phyloP scores from a whole-genome alignment of 164 flowering plant genomes.

The Piper longum region DNA sequence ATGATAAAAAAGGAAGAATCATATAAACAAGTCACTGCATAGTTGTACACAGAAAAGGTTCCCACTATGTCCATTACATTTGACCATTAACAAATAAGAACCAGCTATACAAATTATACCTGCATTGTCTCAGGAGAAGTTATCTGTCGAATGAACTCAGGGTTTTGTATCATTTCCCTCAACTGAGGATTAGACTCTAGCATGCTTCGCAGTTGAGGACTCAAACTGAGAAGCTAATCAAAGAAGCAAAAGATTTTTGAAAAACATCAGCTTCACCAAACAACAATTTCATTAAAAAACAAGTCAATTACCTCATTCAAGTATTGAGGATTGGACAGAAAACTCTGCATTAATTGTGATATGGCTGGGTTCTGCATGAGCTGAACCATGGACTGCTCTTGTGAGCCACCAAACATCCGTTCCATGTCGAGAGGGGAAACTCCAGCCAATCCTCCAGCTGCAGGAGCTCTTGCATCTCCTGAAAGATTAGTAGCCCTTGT shows the following conservation, averaged over 20 bases:
- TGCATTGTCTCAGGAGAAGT: slow-evolving; percentile 65
- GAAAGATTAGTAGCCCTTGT: slow-evolving; percentile 32
- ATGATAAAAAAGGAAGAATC: too few relatives aligned
- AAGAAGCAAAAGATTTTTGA: slow-evolving; percentile 1
- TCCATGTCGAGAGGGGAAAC: slow-evolving; percentile 56
- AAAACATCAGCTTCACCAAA: too few relatives aligned
- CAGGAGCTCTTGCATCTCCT: slow-evolving; percentile 44
- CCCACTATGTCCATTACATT: not conserved
- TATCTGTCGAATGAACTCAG: slow-evolving; percentile 52
- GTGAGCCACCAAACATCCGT: slow-evolving; percentile 38
- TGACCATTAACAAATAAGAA: not conserved
- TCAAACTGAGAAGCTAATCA: slow-evolving; percentile 26
- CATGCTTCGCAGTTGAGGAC: slow-evolving; percentile 40
- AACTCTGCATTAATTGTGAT: slow-evolving; percentile 73
- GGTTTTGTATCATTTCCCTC: slow-evolving; percentile 68
- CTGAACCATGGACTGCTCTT: slow-evolving; percentile 53
- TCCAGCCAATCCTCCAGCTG: slow-evolving; percentile 51
- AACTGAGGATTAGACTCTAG: slow-evolving; percentile 40
- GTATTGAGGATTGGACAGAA: slow-evolving; percentile 51
- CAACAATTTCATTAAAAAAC: not conserved
- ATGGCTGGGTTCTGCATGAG: slow-evolving; percentile 81
- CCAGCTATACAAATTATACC: slow-evolving; percentile 12
- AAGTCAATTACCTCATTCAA: slow-evolving; percentile 36
- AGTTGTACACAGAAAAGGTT: too few relatives aligned
- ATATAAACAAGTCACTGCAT: too few relatives aligned